A percentile compares a stretch with the other conserved stretches of the same genome.
phyloP scores from a whole-genome alignment of 208 protist species.

The Leptomonas seymouri region DNA sequence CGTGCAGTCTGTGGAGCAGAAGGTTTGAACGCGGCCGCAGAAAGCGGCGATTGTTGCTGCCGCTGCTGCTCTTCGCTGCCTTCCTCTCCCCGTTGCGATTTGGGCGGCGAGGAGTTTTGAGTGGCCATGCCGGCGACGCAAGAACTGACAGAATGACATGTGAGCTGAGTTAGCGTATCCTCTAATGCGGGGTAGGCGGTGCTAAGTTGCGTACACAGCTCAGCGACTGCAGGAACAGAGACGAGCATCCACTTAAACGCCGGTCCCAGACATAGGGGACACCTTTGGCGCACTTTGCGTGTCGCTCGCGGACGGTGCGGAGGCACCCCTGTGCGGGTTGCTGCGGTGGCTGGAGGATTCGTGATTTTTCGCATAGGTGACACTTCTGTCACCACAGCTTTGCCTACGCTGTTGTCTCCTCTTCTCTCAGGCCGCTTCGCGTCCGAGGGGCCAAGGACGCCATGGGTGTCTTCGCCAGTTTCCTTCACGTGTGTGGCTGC shows the following conservation, averaged over 20 bases:
- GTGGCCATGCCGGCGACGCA: background rate
- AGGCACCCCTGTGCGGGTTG: background rate
- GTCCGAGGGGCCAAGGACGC: background rate
- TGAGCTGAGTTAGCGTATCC: slow-evolving; percentile 22
- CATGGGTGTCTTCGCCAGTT: background rate
- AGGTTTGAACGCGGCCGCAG: no score
- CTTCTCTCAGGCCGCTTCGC: background rate
- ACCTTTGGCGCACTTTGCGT: slow-evolving; percentile 38
- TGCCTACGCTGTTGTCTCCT: background rate
- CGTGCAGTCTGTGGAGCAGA: background rate
- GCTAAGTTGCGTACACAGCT: slow-evolving; percentile 38
- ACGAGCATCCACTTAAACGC: slow-evolving; percentile 76
- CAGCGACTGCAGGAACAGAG: slow-evolving; percentile 45
- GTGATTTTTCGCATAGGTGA: background rate
- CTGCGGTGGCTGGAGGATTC: background rate
- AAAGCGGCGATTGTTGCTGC: no score
- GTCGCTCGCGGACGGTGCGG: slow-evolving; percentile 12
- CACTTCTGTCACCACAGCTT: slow-evolving; percentile 8
- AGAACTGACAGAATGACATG: background rate
- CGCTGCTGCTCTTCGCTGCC: background rate
- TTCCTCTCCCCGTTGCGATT: background rate
- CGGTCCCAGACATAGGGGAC: slow-evolving; percentile 64
- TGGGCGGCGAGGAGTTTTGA: background rate
- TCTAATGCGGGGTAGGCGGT: slow-evolving; percentile 28
- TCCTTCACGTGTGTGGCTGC: background rate